Evolutionary conservation across 768 basidiomycete genomes (phyloP).

Genomic region (Rhodosporidiobolus odoratus): DNA sequence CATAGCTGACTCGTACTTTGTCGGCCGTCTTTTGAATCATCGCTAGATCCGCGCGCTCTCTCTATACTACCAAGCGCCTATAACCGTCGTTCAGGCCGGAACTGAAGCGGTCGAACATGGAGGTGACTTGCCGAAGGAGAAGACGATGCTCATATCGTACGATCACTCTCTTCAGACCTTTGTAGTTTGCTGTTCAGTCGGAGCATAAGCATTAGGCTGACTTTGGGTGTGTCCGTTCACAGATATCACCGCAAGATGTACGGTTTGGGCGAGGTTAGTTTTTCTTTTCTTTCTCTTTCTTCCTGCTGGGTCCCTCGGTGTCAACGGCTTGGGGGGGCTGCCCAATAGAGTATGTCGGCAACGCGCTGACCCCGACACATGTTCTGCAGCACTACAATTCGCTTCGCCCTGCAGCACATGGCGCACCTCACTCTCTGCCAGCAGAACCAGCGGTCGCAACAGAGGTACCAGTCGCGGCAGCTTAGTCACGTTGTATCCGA

Average conservation of each 20-base stretch:
- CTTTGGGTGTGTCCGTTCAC: constrained; percentile 55
- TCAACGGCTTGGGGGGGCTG: not conserved
- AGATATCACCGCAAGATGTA: constrained; percentile 94
- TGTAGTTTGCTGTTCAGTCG: constrained; percentile 46
- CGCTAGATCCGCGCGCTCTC: constrained; percentile 79
- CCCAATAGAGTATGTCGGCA: not conserved
- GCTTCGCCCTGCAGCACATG: constrained; percentile 53
- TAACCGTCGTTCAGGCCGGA: constrained; percentile 82
- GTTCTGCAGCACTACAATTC: constrained; percentile 76
- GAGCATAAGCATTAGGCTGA: constrained; percentile 32
- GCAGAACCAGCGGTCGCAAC: not conserved
- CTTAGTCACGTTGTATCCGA: too few species aligned
- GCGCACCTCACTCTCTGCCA: constrained; percentile 6
- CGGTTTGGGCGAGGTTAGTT: constrained; percentile 68
- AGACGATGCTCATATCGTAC: constrained; percentile 44
- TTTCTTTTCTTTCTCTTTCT: constrained; percentile 6
- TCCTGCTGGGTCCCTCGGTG: not conserved
- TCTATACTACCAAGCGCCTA: constrained; percentile 71
- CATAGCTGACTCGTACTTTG: too few species aligned
- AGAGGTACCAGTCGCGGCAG: too few species aligned
- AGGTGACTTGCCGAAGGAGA: constrained; percentile 62
- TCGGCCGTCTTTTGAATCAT: too few species aligned
- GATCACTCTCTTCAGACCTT: constrained; percentile 17
- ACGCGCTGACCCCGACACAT: not conserved
- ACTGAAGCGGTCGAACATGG: constrained; percentile 64